phyloP scores from a whole-genome alignment of 352 stramenopile species.

The Phytophthora agathidicida region DNA sequence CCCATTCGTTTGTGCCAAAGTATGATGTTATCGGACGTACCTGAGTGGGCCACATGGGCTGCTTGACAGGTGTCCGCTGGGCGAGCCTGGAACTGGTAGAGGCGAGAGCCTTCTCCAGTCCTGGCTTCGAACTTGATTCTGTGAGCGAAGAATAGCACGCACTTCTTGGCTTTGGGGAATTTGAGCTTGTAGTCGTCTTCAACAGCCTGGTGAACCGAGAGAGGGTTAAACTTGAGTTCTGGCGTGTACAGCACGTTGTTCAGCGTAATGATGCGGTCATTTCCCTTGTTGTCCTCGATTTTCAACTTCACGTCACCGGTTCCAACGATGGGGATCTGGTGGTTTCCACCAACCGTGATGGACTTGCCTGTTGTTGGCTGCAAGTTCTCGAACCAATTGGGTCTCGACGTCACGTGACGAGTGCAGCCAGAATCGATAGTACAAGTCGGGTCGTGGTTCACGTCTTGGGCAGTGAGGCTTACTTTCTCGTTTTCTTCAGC shows the following conservation, averaged over 20 bases:
- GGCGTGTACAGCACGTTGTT: slow-evolving; percentile 4
- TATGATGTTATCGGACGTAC: no score
- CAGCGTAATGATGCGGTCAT: not conserved
- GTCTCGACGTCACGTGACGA: not conserved
- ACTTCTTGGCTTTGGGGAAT: no score
- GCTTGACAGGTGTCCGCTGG: no score
- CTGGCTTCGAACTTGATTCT: no score
- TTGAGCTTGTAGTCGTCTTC: no score
- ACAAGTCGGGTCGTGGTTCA: slow-evolving; percentile 3
- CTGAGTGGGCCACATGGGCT: no score
- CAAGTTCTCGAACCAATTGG: slow-evolving; percentile 17
- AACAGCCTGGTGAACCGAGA: no score
- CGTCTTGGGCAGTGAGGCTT: not conserved
- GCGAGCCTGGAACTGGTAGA: no score
- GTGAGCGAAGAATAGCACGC: no score
- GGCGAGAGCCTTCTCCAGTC: no score
- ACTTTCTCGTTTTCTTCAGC: no score
- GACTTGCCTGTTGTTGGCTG: not conserved
- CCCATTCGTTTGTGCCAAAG: no score
- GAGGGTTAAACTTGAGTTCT: slow-evolving; percentile 16
- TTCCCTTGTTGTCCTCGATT: not conserved
- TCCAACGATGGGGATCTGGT: slow-evolving; percentile 8
- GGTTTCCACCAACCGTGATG: slow-evolving; percentile 18
- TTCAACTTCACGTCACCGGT: slow-evolving; percentile 5
- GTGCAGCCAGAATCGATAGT: slow-evolving; percentile 20